These are phyloP conservation scores for Phaeolepiota aurea DNA, from an alignment of 768 basidiomycete genomes.

Conservation along the genomic window DNA sequence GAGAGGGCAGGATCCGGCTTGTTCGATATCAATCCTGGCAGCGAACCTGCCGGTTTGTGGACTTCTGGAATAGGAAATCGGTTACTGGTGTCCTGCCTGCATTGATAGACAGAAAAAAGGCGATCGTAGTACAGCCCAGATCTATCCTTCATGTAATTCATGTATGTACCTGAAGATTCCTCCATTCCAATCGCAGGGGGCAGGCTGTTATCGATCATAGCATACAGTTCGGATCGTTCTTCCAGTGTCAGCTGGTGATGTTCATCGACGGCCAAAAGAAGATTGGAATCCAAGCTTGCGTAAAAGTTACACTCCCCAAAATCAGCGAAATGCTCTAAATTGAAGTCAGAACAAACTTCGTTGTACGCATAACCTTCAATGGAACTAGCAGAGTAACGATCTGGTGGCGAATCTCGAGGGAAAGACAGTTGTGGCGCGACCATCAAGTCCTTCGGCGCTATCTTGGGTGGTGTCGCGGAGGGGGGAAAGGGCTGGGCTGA, in stretches of 20 bases:
- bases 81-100: not conserved
- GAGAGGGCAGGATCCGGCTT: too few relatives aligned
- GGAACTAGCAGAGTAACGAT: not conserved
- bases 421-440: too few relatives aligned
- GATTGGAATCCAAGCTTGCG: not conserved
- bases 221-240: conserved; percentile 46
- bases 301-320: too few relatives aligned
- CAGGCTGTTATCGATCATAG: conserved; percentile 39
- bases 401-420: not conserved
- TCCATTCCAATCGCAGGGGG: conserved; percentile 36
- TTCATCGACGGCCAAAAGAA: conserved; percentile 13
- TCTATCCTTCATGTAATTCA: conserved; percentile 40
- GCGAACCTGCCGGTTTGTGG: not conserved
- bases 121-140: conserved; percentile 39
- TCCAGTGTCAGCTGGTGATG: conserved; percentile 25
- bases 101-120: conserved; percentile 13
- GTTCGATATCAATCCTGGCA: too few relatives aligned
- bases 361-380: not conserved
- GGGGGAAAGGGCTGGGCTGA: too few relatives aligned
- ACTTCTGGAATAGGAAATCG: not conserved
- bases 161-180: conserved; percentile 46
- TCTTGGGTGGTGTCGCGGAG: not conserved
- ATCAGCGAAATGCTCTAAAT: not conserved
- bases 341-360: conserved; percentile 3
- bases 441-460: not conserved